Percentiles rank a stretch among this genome's conserved stretches.
Conservation (phyloP, 306 rosid genomes). For the Vachellia pachyceras region DNA sequence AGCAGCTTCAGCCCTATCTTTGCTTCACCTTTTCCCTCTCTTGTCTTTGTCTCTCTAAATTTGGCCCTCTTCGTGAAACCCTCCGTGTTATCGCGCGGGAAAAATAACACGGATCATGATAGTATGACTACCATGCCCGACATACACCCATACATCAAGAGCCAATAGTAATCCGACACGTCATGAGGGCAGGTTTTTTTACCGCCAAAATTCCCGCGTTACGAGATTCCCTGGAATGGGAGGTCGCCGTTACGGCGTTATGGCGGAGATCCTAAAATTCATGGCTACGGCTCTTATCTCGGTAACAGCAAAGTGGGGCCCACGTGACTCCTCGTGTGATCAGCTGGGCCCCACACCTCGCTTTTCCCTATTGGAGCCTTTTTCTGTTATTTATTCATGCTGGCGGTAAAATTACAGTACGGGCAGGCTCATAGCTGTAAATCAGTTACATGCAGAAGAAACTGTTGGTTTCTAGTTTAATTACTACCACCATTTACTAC, state of each 20-base stretch:
- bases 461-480: too few relatives aligned
- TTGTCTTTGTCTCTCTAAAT: conserved; percentile 14
- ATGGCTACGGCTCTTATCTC: conserved; percentile 6
- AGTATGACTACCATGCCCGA: conserved; percentile 1
- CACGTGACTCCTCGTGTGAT: background rate
- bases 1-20: conserved; percentile 20
- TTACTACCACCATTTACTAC: too few relatives aligned
- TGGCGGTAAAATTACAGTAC: background rate
- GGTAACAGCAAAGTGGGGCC: background rate
- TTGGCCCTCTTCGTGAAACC: background rate
- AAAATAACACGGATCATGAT: conserved; percentile 22
- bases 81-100: conserved; percentile 33
- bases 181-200: background rate
- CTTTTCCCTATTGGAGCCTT: background rate
- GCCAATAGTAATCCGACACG: background rate
- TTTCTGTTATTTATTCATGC: background rate
- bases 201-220: conserved; percentile 28
- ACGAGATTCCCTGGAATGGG: background rate
- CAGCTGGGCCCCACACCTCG: background rate
- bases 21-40: background rate
- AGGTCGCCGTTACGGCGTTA: conserved; percentile 8
- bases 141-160: background rate
- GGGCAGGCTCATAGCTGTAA: background rate
- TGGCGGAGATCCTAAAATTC: conserved; percentile 16
- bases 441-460: background rate